A percentile compares a stretch with the other conserved stretches of the same genome.
Evolutionary conservation across 225 moss, liverwort and hornwort genomes (phyloP).

Genomic region (Lunularia cruciata): DNA sequence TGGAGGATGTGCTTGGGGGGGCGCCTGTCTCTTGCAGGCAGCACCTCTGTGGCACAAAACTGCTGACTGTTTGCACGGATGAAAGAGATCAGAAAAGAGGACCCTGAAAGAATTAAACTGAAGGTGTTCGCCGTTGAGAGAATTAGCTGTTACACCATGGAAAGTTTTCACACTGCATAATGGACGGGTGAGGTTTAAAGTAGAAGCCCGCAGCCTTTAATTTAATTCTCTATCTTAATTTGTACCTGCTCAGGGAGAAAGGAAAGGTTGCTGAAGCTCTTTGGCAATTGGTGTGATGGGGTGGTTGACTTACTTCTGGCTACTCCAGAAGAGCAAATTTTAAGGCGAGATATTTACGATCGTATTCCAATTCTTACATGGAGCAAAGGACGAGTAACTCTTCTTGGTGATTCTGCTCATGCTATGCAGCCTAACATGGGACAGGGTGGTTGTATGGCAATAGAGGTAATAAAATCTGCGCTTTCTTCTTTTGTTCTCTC

Average conservation of each 20-base stretch:
- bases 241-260: slow-evolving; percentile 45
- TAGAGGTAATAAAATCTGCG: slow-evolving; percentile 49
- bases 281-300: slow-evolving; percentile 87
- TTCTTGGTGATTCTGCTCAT: slow-evolving; percentile 93
- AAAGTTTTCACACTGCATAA: too few species aligned
- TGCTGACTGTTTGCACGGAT: too few species aligned
- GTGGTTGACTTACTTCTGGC: slow-evolving; percentile 86
- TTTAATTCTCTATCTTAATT: background rate
- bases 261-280: slow-evolving; percentile 66
- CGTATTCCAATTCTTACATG: slow-evolving; percentile 80
- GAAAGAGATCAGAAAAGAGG: too few species aligned
- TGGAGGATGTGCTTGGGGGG: too few species aligned
- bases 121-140: too few species aligned
- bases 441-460: slow-evolving; percentile 98
- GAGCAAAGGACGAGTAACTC: slow-evolving; percentile 89
- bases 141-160: background rate
- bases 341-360: slow-evolving; percentile 93
- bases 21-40: too few species aligned
- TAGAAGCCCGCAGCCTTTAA: too few species aligned
- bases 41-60: too few species aligned
- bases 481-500: background rate
- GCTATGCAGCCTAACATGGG: slow-evolving; percentile 99
- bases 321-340: slow-evolving; percentile 73
- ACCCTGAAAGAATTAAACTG: too few species aligned
- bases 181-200: too few species aligned